Conservation (phyloP, 1,284 basidiomycete genomes). For the Trametes pubescens region DNA sequence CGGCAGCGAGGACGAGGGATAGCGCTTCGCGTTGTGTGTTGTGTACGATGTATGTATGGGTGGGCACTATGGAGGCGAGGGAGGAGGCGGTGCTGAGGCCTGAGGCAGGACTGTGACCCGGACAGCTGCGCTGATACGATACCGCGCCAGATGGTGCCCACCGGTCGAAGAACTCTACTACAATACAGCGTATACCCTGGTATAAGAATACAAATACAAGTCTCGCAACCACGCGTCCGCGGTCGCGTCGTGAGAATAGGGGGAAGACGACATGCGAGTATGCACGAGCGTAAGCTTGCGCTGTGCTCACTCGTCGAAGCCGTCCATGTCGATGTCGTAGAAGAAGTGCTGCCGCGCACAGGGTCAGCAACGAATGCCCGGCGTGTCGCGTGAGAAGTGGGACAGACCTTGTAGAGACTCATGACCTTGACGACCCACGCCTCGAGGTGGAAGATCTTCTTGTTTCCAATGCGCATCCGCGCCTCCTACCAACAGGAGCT, state of each 20-base stretch:
- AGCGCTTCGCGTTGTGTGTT: not conserved
- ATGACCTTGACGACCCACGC: slow-evolving; percentile 91
- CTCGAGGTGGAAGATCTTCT: slow-evolving; percentile 96
- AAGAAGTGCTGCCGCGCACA: slow-evolving; percentile 25
- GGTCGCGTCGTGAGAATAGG: not conserved
- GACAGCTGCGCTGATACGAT: slow-evolving; percentile 8
- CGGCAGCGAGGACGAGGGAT: slow-evolving; percentile 35
- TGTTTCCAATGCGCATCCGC: slow-evolving; percentile 88
- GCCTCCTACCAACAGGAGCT: slow-evolving; percentile 69
- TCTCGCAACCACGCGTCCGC: not conserved
- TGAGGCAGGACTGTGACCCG: no score
- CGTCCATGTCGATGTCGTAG: slow-evolving; percentile 33
- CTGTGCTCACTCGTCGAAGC: slow-evolving; percentile 27
- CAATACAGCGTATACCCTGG: slow-evolving; percentile 30
- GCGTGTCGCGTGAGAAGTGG: not conserved
- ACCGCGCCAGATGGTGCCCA: not conserved
- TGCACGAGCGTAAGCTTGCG: not conserved
- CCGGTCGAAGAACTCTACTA: slow-evolving; percentile 8
- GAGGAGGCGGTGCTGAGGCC: not conserved
- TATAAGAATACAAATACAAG: slow-evolving; percentile 25
- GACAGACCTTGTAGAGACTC: slow-evolving; percentile 76
- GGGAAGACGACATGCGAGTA: not conserved
- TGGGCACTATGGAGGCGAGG: not conserved
- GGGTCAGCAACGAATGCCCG: not conserved
- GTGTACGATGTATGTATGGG: slow-evolving; percentile 7